A percentile compares a stretch with the other conserved stretches of the same genome.
These are phyloP conservation scores for Claviceps sp. DNA, from an alignment of 2,329 filamentous ascomycete species.

Conservation along the genomic window DNA sequence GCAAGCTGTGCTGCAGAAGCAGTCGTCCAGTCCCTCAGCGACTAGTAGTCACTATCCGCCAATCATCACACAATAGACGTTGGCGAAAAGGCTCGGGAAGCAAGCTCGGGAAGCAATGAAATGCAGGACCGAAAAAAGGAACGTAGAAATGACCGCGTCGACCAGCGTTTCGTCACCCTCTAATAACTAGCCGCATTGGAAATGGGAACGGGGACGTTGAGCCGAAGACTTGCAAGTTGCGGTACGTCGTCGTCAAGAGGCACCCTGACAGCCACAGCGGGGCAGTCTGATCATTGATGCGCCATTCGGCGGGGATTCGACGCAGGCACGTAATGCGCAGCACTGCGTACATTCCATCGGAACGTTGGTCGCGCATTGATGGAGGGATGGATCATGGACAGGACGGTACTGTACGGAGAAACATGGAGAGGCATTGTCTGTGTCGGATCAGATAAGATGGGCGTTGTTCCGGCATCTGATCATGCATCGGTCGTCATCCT, in stretches of 20 bases:
- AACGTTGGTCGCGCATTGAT: not conserved
- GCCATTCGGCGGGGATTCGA: slow-evolving; percentile 2
- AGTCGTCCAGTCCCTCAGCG: not conserved
- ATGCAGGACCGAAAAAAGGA: not conserved
- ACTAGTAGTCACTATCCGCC: not conserved
- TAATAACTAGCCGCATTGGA: not conserved
- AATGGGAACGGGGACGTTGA: not conserved
- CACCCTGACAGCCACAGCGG: slow-evolving; percentile 2
- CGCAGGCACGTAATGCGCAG: not conserved
- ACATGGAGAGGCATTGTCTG: not conserved
- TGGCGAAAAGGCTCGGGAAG: not conserved
- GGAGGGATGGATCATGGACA: not conserved
- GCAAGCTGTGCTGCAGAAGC: not conserved
- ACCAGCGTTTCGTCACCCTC: not conserved
- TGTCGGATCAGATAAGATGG: not conserved
- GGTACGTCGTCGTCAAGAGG: not conserved
- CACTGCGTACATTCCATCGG: not conserved
- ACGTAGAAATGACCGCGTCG: not conserved
- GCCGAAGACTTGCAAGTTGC: not conserved
- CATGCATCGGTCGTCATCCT: not conserved
- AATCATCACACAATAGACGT: not conserved
- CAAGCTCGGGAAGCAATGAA: not conserved
- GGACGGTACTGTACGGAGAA: not conserved
- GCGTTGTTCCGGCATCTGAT: not conserved
- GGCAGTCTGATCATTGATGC: slow-evolving; percentile 1